These are phyloP conservation scores for Acanthamoeba quina DNA, from an alignment of 208 protist species.

Conservation along the genomic window DNA sequence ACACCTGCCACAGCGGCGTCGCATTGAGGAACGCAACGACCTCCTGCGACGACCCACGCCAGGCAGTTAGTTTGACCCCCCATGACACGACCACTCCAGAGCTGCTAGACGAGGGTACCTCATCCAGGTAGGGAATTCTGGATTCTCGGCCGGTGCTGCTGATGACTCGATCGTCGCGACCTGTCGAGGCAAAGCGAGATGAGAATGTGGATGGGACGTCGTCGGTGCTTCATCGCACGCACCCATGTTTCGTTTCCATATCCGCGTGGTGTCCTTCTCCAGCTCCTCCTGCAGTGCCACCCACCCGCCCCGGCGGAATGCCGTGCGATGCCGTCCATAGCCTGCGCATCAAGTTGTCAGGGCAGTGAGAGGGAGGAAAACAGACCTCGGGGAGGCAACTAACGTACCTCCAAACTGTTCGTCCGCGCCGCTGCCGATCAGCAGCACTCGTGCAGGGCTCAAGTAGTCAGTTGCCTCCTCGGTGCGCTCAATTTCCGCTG, in stretches of 20 bases:
- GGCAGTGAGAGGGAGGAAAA: not conserved
- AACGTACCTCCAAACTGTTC: conserved; percentile 64
- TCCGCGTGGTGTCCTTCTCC: conserved; percentile 68
- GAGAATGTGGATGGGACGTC: not conserved
- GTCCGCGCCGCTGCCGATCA: conserved; percentile 68
- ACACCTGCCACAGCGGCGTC: conserved; percentile 45
- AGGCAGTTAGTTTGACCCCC: not conserved
- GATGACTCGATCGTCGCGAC: conserved; percentile 65
- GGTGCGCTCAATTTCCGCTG: not conserved
- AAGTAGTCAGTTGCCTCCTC: not conserved
- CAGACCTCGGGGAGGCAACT: not conserved
- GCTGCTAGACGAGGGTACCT: not conserved
- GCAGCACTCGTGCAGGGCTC: conserved; percentile 29
- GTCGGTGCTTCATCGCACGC: not conserved
- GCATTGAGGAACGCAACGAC: conserved; percentile 31
- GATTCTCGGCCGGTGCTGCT: conserved; percentile 72
- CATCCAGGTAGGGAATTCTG: conserved; percentile 54
- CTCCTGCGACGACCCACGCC: not conserved
- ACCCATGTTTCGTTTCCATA: conserved; percentile 73
- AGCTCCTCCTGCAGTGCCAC: conserved; percentile 48
- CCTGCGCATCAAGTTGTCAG: not conserved
- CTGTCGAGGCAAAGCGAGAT: not conserved
- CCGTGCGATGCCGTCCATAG: conserved; percentile 64
- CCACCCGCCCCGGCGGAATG: conserved; percentile 54
- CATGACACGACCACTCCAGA: not conserved